Percentiles rank a stretch among this genome's conserved stretches.
These are phyloP conservation scores for Chlorella vulgaris DNA, from an alignment of 139 green algal species.

Conservation along the genomic window DNA sequence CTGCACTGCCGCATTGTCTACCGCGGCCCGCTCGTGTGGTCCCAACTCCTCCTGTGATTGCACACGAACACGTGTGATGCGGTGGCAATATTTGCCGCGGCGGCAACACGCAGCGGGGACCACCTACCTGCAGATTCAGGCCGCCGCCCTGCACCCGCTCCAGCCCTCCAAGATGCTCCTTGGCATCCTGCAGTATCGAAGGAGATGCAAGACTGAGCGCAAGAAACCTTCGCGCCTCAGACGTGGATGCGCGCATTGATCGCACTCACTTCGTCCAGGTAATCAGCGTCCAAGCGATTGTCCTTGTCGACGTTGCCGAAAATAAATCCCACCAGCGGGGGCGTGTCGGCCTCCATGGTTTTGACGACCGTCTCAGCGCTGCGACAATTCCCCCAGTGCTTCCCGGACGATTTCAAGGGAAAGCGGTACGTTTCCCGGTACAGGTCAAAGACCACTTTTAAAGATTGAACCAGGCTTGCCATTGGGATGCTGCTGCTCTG, in stretches of 20 bases:
- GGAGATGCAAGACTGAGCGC: no score
- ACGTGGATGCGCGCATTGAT: no score
- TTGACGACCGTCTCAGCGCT: neutral
- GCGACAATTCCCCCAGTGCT: no score
- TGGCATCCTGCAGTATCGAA: conserved; percentile 21
- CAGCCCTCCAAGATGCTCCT: conserved; percentile 36
- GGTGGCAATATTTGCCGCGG: no score
- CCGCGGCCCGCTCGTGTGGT: neutral
- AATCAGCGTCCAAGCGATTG: conserved; percentile 42
- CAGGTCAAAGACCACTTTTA: no score
- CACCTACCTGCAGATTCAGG: conserved; percentile 10
- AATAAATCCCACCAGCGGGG: conserved; percentile 30
- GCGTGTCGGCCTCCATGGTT: neutral
- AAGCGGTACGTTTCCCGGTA: no score
- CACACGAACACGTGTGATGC: neutral
- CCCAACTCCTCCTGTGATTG: conserved; percentile 15
- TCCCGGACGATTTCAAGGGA: no score
- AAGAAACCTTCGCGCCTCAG: no score
- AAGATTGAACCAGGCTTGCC: no score
- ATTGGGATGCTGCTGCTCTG: no score
- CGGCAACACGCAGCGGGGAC: no score
- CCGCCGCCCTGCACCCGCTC: conserved; percentile 8
- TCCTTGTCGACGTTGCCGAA: conserved; percentile 50
- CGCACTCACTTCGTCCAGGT: conserved; percentile 36
- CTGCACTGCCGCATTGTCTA: neutral